Evolutionary conservation across 2,329 filamentous ascomycete genomes (phyloP), one percentile per base, ranked within the genome.

Genomic region (Emmonsiellopsis sp.): DNA sequence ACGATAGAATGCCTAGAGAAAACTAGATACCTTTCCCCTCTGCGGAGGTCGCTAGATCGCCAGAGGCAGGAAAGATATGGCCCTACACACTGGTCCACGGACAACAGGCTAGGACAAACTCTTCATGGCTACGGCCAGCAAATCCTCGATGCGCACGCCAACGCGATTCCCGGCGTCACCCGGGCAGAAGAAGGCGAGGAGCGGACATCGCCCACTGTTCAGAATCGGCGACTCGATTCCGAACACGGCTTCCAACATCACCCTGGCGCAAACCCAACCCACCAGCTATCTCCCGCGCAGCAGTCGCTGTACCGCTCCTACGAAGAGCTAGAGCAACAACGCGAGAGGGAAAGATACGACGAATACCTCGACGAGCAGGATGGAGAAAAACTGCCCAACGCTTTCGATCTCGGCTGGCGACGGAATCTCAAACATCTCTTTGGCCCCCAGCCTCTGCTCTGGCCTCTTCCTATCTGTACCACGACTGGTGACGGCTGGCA

Each of bases 1-100:
- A 98, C 93, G 2, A 96, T 98, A 55, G 93, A 98, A 69, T 95
- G 87, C 63, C 75, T 98, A 55, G 93, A 98, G 71, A 96, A 93
- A 76, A 97, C 92, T 2, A 82, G 93, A 53, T 98, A 98, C 70
- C 79, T 95, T 6, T 89, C 87, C 8, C 88, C 89, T 0, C 68
- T 95, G 56, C 81, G 86, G 53, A 83, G 83, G 65, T 80, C 80
- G 48, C 79, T 92, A 65, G 83, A 87, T 64, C 75, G 81, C 57
- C 79, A 84, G 53, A 79, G 82, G 60, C 71, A 63, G 71, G 56
- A 52, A 71, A 9, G 67, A 69, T 31, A 73, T 75, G 52, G 69
- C 77, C 58, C 39, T 49, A 60, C 51, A 52, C 56, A 27, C 53
- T 58, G 14, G 56, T 7, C 14, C 3, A 36, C 71, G 72, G 43